Evolutionary conservation across 768 basidiomycete genomes (phyloP).

Genomic region (Lactarius pseudohatsudake): DNA sequence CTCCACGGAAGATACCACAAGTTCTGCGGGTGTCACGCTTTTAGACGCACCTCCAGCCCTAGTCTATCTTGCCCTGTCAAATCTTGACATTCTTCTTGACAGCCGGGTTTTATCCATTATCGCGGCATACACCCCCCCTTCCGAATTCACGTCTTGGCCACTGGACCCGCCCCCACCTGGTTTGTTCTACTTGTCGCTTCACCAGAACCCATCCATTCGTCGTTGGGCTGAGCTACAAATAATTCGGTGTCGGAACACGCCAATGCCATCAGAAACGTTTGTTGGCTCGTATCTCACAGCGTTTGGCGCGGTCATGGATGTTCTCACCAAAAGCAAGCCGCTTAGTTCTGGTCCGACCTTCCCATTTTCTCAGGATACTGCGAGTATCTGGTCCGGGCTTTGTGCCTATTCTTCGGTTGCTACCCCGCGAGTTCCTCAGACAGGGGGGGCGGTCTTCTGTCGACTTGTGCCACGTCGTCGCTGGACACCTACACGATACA

Average conservation of each 20-base stretch:
- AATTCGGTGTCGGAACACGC: constrained; percentile 37
- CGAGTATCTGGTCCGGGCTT: constrained; percentile 56
- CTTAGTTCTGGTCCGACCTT: not conserved
- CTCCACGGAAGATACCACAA: constrained; percentile 22
- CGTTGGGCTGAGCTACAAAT: constrained; percentile 58
- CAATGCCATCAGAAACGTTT: constrained; percentile 52
- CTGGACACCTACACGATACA: constrained; percentile 58
- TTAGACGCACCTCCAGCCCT: constrained; percentile 48
- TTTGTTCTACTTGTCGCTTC: constrained; percentile 56
- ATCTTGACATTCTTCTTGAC: constrained; percentile 57
- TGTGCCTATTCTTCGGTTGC: constrained; percentile 47
- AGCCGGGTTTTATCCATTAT: constrained; percentile 46
- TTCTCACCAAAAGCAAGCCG: constrained; percentile 18
- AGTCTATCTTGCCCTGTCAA: constrained; percentile 62
- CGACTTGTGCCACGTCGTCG: constrained; percentile 54
- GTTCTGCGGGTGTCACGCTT: constrained; percentile 33
- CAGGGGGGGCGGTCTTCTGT: constrained; percentile 38
- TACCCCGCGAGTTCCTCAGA: constrained; percentile 48
- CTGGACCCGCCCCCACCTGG: constrained; percentile 58
- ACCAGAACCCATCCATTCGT: constrained; percentile 49
- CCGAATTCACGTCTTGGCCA: constrained; percentile 51
- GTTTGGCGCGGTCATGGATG: constrained; percentile 42
- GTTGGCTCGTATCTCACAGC: constrained; percentile 47
- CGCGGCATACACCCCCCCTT: constrained; percentile 40
- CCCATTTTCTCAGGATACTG: constrained; percentile 41